These are phyloP conservation scores for Ceratobasidium sp. DNA, from an alignment of 1,284 basidiomycete species.

Conservation along the genomic window DNA sequence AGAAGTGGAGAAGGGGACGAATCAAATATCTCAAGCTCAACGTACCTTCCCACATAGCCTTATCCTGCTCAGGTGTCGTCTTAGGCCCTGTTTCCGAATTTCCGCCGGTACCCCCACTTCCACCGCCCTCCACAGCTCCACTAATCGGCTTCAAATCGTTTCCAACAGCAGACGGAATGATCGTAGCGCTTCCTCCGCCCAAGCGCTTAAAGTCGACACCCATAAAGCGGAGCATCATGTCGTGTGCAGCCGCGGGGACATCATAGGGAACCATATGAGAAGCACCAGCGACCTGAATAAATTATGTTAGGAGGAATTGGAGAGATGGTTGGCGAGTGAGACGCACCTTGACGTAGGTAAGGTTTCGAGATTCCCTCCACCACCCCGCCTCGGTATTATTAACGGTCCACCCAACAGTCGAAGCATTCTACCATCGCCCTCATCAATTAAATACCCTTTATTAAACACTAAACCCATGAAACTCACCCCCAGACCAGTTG, in stretches of 20 bases:
- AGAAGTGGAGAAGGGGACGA: not conserved
- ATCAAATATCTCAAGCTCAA: not conserved
- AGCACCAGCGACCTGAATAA: constrained; percentile 79
- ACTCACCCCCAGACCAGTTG: constrained; percentile 84
- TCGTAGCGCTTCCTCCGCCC: constrained; percentile 77
- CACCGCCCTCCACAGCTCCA: constrained; percentile 50
- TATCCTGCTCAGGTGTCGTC: constrained; percentile 75
- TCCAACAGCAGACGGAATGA: constrained; percentile 80
- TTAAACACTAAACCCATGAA: constrained; percentile 20
- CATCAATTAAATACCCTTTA: not conserved
- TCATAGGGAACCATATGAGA: constrained; percentile 97
- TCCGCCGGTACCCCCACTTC: constrained; percentile 62
- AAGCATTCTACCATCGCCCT: not conserved
- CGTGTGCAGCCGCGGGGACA: constrained; percentile 88
- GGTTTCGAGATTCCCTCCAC: constrained; percentile 89
- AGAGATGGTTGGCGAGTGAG: constrained; percentile 18
- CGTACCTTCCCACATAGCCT: constrained; percentile 88
- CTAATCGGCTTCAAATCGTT: constrained; percentile 68
- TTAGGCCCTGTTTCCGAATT: constrained; percentile 55
- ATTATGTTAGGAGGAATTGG: constrained; percentile 5
- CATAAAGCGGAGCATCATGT: constrained; percentile 99
- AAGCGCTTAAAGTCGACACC: constrained; percentile 87
- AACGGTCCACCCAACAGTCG: constrained; percentile 74
- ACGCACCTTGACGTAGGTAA: constrained; percentile 91
- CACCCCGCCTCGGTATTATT: constrained; percentile 84